Conservation (phyloP, 805 yeast species). For the Lipomyces chichibuensis region DNA sequence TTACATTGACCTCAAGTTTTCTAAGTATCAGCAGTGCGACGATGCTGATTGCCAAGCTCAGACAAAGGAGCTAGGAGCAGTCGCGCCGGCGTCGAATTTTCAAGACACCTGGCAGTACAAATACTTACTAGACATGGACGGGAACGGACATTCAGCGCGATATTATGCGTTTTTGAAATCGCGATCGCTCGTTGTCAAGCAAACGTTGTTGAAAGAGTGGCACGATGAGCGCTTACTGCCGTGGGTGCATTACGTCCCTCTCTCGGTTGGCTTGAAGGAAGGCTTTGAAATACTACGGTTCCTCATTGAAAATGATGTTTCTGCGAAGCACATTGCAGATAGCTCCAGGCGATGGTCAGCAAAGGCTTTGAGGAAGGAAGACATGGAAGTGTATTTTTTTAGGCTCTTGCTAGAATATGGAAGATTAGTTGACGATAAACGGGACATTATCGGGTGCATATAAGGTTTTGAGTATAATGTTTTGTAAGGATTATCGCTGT, state of each 20-base stretch:
- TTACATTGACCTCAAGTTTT: conserved; percentile 20
- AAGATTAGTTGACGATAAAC: conserved; percentile 37
- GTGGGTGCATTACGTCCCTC: conserved; percentile 39
- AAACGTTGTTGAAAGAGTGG: conserved; percentile 38
- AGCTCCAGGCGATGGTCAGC: conserved; percentile 30
- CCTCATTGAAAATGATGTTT: conserved; percentile 29
- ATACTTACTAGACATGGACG: conserved; percentile 37
- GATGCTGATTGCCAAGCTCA: conserved; percentile 29
- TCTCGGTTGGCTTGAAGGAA: conserved; percentile 32
- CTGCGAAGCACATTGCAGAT: conserved; percentile 30
- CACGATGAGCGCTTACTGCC: conserved; percentile 37
- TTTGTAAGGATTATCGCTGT: not conserved
- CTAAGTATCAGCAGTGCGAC: conserved; percentile 28
- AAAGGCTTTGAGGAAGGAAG: conserved; percentile 34
- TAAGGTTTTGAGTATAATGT: conserved; percentile 4
- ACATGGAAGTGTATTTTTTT: conserved; percentile 36
- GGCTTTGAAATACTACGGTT: conserved; percentile 32
- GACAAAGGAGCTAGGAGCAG: conserved; percentile 16
- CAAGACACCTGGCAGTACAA: conserved; percentile 33
- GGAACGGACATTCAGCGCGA: conserved; percentile 36
- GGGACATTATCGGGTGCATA: conserved; percentile 34
- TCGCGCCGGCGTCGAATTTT: conserved; percentile 16
- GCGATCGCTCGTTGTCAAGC: conserved; percentile 35
- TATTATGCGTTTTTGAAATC: conserved; percentile 34
- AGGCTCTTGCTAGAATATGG: conserved; percentile 38